Evolutionary conservation across 306 rosid genomes (phyloP).

Genomic region (Cyclanthera cordifolia): DNA sequence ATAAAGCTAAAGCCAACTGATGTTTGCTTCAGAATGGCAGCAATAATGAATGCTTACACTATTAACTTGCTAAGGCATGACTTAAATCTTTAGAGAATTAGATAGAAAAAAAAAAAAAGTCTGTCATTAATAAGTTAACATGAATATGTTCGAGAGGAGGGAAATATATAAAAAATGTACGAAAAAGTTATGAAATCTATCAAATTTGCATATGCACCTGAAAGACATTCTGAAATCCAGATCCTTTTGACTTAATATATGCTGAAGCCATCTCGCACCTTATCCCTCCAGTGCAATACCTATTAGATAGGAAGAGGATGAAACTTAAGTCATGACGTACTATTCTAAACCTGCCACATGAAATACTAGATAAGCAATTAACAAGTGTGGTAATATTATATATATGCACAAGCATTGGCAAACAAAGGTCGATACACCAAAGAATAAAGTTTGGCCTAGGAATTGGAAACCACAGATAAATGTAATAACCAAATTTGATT

Average conservation of each 20-base stretch:
- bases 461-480: not conserved
- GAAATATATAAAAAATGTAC: not conserved
- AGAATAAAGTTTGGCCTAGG: not conserved
- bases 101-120: not conserved
- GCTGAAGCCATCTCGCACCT: conserved; percentile 98
- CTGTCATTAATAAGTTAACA: not conserved
- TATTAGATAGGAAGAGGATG: conserved; percentile 22
- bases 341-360: not conserved
- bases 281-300: conserved; percentile 98
- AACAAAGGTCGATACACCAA: not conserved
- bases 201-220: conserved; percentile 40
- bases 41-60: not conserved
- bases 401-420: not conserved
- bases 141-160: not conserved
- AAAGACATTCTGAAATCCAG: conserved; percentile 79
- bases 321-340: not conserved
- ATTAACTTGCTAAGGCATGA: not conserved
- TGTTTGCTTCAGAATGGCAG: not conserved
- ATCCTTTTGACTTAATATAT: conserved; percentile 76
- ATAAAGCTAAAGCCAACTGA: not conserved
- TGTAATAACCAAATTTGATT: not conserved
- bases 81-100: not conserved
- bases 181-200: not conserved
- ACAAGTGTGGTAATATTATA: not conserved
- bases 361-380: not conserved